Percentiles rank a stretch among this genome's conserved stretches.
These are phyloP conservation scores for Puccinia horiana DNA, from an alignment of 1,284 basidiomycete species.

Conservation along the genomic window DNA sequence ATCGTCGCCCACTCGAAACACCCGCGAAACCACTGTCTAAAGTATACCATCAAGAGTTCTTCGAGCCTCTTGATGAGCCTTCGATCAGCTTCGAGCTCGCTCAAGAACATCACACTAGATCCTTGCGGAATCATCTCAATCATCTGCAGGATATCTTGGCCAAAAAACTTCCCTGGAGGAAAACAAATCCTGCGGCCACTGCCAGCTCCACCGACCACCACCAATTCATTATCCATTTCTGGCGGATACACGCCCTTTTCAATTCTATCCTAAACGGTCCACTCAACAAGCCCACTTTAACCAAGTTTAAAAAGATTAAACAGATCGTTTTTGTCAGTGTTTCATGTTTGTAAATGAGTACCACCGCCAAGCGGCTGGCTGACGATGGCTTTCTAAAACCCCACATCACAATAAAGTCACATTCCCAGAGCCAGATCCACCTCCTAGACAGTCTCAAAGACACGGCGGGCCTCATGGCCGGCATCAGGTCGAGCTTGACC, in stretches of 20 bases:
- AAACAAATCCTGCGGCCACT: neutral
- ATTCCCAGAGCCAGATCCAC: slow-evolving; percentile 1
- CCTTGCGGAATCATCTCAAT: neutral
- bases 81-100: neutral
- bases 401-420: neutral
- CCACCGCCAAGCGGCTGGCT: neutral
- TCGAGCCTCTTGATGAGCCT: neutral
- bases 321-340: neutral
- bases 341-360: neutral
- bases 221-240: neutral
- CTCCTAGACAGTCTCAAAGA: neutral
- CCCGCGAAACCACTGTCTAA: neutral
- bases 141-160: neutral
- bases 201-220: no score
- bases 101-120: neutral
- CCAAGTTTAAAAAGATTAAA: neutral
- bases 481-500: neutral
- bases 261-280: neutral
- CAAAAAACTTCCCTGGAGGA: neutral
- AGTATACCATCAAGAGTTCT: neutral
- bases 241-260: neutral
- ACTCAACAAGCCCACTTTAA: neutral
- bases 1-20: neutral
- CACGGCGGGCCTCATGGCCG: neutral
- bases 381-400: neutral